phyloP scores from a whole-genome alignment of 2,329 filamentous ascomycete species.

The Alternaria gaisen region DNA sequence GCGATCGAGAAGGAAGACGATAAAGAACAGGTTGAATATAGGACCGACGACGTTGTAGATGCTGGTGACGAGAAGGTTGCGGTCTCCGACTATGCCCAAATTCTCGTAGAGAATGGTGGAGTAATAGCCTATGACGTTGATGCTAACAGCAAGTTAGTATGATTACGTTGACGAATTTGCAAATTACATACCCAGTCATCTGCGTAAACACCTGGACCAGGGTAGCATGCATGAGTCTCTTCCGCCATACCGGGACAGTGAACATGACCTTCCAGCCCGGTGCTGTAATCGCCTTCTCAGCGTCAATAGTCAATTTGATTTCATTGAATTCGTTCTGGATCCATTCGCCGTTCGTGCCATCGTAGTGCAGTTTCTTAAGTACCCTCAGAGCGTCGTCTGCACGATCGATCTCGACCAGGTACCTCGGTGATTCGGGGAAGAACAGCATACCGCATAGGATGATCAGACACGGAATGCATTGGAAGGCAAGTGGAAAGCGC shows the following conservation, averaged over 20 bases:
- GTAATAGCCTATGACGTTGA: constrained; percentile 70
- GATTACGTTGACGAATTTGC: neutral
- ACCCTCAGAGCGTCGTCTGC: constrained; percentile 62
- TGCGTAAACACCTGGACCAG: constrained; percentile 72
- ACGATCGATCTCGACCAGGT: constrained; percentile 58
- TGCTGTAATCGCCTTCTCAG: constrained; percentile 64
- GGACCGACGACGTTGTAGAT: constrained; percentile 70
- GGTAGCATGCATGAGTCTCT: constrained; percentile 68
- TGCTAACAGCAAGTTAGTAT: constrained; percentile 35
- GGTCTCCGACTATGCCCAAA: constrained; percentile 64
- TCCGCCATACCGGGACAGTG: constrained; percentile 66
- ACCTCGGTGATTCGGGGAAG: constrained; percentile 51
- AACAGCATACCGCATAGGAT: constrained; percentile 55
- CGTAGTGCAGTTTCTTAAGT: constrained; percentile 61
- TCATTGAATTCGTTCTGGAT: constrained; percentile 67
- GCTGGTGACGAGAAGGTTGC: constrained; percentile 64
- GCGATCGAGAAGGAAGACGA: constrained; percentile 64
- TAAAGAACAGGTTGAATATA: constrained; percentile 67
- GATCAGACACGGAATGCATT: constrained; percentile 56
- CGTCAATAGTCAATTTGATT: constrained; percentile 69
- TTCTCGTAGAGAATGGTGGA: constrained; percentile 67
- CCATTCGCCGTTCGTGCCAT: constrained; percentile 65
- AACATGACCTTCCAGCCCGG: constrained; percentile 67
- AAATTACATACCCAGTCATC: constrained; percentile 60
- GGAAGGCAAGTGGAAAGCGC: constrained; percentile 58